Evolutionary conservation across 768 basidiomycete genomes (phyloP), one percentile per base, ranked within the genome.

Genomic region (Tricholoma sp.): DNA sequence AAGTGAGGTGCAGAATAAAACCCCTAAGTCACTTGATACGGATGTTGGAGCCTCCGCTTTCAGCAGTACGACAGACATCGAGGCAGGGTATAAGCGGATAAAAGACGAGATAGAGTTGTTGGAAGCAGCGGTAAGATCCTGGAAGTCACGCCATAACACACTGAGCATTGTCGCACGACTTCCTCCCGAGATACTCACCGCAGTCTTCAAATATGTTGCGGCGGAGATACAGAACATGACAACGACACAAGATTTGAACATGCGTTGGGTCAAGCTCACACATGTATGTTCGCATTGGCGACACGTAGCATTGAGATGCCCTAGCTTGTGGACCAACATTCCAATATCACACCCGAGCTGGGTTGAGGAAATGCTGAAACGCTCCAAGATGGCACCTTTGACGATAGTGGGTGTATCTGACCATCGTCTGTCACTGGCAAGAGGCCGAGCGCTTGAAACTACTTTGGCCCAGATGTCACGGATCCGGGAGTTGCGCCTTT

Each of bases 221-320:
- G 28, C 28, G 5, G 2, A 48, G 6, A n/a, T 17, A 5, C 7
- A 31, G 29, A 5, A 12, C 32, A n/a, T 17, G 8, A 7, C 24
- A 24, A 24, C 4, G 24, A 24, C 24, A 24, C 1, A 24, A 24
- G 24, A 13, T 17, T 5, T 1, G 1, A 44, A 29, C 3, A 12
- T 50, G 15, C 9, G 5, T 24, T 59, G 54, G 58, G 41, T 59
- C 4, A 36, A 52, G 2, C 51, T 59, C 11, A 50, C 54, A 17
- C 54, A 59, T 51, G 51, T 56, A 28, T 59, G 58, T 12, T 49
- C 50, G 15, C 51, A 56, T 34, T 59, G 58, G 58, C 58, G 58
- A 24, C 36, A 15, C 8, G 47, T 49, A 32, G 54, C 58, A 1
- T 36, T 59, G 45, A 37, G 48, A 15, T 42, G 47, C 4, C 58